Conservation (phyloP, 257 asterid genomes). For the Gentiana dahurica region DNA sequence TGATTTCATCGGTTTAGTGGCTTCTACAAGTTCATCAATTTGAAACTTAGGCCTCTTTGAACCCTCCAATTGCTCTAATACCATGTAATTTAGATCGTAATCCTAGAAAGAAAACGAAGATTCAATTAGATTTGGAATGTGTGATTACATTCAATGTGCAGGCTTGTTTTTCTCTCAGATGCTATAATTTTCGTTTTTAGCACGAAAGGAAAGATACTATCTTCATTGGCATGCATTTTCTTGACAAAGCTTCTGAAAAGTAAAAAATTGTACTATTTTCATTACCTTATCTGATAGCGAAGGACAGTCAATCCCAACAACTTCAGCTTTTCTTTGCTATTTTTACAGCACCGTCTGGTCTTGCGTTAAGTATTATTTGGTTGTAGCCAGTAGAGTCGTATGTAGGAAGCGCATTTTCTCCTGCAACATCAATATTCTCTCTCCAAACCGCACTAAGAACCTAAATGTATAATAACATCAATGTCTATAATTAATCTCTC, state of each 20-base stretch:
- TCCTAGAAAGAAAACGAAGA: constrained; percentile 23
- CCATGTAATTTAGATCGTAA: constrained; percentile 30
- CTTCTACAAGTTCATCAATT: too few relatives aligned
- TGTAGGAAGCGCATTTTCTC: constrained; percentile 40
- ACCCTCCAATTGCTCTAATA: constrained; percentile 30
- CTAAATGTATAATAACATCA: constrained; percentile 12
- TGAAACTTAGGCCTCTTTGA: constrained; percentile 31
- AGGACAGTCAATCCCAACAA: constrained; percentile 64
- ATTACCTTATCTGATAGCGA: constrained; percentile 44
- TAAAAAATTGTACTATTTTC: constrained; percentile 24
- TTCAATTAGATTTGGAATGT: background rate
- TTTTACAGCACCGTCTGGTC: constrained; percentile 52
- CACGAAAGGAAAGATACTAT: constrained; percentile 21
- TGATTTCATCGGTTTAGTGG: too few relatives aligned
- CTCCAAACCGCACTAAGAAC: constrained; percentile 28
- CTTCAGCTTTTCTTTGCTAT: constrained; percentile 27
- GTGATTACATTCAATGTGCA: background rate
- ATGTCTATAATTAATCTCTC: background rate
- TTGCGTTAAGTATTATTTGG: constrained; percentile 58
- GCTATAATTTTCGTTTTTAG: background rate
- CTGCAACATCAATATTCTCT: constrained; percentile 23
- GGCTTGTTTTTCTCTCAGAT: background rate
- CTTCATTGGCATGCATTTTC: constrained; percentile 60
- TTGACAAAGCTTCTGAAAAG: constrained; percentile 46
- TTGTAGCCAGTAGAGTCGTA: constrained; percentile 47